Evolutionary conservation across 2,329 filamentous ascomycete genomes (phyloP).

Genomic region (Zopfia rhizophila): DNA sequence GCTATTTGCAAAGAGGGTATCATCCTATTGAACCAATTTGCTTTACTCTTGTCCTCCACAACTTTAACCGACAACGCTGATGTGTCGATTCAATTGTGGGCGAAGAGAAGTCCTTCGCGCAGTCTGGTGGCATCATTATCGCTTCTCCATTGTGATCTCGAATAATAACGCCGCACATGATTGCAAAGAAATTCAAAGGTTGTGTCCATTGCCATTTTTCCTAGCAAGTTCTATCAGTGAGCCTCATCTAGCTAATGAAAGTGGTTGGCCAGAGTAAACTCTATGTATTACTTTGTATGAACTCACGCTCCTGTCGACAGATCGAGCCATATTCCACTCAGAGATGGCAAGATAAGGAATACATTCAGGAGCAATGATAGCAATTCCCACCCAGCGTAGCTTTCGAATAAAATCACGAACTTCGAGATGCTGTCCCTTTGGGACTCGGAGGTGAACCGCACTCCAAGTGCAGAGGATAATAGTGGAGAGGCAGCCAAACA

Average conservation of each 20-base stretch:
- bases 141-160: background rate
- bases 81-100: background rate
- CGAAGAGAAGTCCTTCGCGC: background rate
- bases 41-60: slow-evolving; percentile 24
- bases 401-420: background rate
- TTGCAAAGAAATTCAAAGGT: slow-evolving; percentile 3
- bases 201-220: background rate
- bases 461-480: slow-evolving; percentile 17
- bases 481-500: slow-evolving; percentile 16
- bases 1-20: slow-evolving; percentile 27
- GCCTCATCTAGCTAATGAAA: no score
- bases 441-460: slow-evolving; percentile 12
- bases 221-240: background rate
- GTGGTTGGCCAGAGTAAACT: no score
- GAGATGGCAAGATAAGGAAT: background rate
- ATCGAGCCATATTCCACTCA: background rate
- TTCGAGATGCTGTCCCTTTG: background rate
- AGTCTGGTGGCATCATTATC: background rate
- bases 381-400: background rate
- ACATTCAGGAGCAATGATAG: slow-evolving; percentile 2
- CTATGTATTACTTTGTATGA: no score
- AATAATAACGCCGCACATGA: slow-evolving; percentile 6
- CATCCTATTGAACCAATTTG: slow-evolving; percentile 23
- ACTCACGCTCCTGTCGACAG: no score
- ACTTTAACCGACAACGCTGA: background rate